Percentiles rank a stretch among this genome's conserved stretches.
Conservation (phyloP, 2,329 filamentous ascomycete genomes). For the Ambrosiella xylebori region DNA sequence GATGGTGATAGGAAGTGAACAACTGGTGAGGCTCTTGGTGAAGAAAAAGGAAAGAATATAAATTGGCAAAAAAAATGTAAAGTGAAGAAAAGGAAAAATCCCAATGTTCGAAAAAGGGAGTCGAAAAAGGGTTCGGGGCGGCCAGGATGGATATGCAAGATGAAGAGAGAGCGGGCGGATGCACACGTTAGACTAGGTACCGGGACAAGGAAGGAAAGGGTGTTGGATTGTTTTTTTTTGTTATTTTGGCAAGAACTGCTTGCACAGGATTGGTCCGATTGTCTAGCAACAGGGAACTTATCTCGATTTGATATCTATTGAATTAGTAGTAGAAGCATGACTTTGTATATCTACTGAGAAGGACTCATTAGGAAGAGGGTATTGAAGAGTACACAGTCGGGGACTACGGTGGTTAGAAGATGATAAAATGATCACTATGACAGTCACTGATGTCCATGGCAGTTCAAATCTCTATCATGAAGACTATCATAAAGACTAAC, state of each 20-base stretch:
- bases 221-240: background rate
- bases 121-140: background rate
- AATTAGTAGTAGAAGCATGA: background rate
- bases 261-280: background rate
- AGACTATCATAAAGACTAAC: too few relatives aligned
- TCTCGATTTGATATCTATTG: background rate
- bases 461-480: too few relatives aligned
- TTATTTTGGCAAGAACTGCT: background rate
- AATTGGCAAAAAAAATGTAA: background rate
- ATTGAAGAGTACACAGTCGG: too few relatives aligned
- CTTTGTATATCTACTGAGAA: background rate
- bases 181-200: background rate
- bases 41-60: background rate
- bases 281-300: too few relatives aligned
- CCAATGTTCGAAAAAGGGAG: background rate
- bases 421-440: too few relatives aligned
- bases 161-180: slow-evolving; percentile 2
- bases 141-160: background rate
- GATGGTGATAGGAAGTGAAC: background rate
- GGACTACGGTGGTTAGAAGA: too few relatives aligned
- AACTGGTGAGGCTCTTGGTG: background rate
- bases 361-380: too few relatives aligned
- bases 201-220: background rate
- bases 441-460: too few relatives aligned
- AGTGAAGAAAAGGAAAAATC: background rate